These are phyloP conservation scores for Fusarium sp. DNA, from an alignment of 2,329 filamentous ascomycete genomes.

Conservation along the genomic window DNA sequence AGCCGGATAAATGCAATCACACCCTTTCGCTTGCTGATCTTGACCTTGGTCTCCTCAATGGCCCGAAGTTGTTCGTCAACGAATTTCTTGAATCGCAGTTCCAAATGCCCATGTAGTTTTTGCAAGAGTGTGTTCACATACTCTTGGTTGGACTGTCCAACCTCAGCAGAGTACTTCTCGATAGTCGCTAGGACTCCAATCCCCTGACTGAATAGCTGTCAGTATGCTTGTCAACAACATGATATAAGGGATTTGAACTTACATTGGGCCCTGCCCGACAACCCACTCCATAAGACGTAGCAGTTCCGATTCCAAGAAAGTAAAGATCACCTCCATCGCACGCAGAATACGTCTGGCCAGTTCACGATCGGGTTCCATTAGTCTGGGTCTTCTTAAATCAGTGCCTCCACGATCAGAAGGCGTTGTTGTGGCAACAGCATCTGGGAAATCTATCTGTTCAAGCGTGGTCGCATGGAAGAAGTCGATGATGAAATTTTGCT, in stretches of 20 bases:
- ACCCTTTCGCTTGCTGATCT: constrained; percentile 97
- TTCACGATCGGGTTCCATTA: constrained; percentile 88
- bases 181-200: constrained; percentile 85
- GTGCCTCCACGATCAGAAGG: constrained; percentile 76
- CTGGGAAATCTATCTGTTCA: constrained; percentile 82
- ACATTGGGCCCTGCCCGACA: constrained; percentile 81
- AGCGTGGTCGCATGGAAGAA: constrained; percentile 95
- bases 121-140: constrained; percentile 83
- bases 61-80: constrained; percentile 94
- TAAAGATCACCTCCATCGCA: constrained; percentile 89
- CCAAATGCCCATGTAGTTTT: constrained; percentile 78
- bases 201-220: constrained; percentile 73
- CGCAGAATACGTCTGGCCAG: constrained; percentile 86
- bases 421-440: constrained; percentile 72
- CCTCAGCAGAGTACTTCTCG: constrained; percentile 79
- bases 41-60: constrained; percentile 98
- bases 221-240: not conserved
- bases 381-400: constrained; percentile 76
- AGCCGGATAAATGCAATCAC: constrained; percentile 95
- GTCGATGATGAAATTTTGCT: constrained; percentile 97
- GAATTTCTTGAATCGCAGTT: constrained; percentile 83
- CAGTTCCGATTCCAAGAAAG: constrained; percentile 81
- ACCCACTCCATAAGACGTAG: constrained; percentile 86
- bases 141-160: constrained; percentile 92
- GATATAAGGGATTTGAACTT: constrained; percentile 52